These are phyloP conservation scores for Dichotomopilus funicola DNA, from an alignment of 2,329 filamentous ascomycete species.

Conservation along the genomic window DNA sequence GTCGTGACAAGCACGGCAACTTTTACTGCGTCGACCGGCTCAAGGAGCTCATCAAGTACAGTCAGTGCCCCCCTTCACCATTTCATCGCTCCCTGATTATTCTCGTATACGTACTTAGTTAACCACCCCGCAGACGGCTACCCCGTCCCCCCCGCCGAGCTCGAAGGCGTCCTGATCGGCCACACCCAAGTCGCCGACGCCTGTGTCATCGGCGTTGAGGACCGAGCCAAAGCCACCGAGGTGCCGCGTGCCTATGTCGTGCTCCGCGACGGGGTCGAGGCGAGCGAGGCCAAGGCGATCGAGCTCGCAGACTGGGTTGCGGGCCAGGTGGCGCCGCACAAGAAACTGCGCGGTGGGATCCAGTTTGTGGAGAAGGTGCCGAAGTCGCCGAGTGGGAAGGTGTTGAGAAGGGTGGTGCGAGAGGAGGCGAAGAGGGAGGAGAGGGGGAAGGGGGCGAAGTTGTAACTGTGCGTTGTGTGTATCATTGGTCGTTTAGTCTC, in stretches of 20 bases:
- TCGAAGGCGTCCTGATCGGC: constrained; percentile 44
- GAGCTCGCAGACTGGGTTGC: constrained; percentile 36
- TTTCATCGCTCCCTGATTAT: neutral
- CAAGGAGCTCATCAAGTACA: constrained; percentile 60
- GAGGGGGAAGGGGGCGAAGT: constrained; percentile 34
- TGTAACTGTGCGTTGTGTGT: constrained; percentile 26
- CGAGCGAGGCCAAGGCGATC: constrained; percentile 32
- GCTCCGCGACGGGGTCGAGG: constrained; percentile 33
- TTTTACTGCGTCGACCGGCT: constrained; percentile 87
- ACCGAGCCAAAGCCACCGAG: constrained; percentile 57
- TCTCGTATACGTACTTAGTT: too few relatives aligned
- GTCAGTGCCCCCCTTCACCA: constrained; percentile 31
- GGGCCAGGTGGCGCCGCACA: constrained; percentile 42
- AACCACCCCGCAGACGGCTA: constrained; percentile 50
- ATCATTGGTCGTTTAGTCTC: neutral
- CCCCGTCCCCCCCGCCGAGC: constrained; percentile 62
- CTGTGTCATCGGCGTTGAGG: constrained; percentile 57
- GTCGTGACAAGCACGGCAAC: constrained; percentile 69
- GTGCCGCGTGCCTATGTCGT: constrained; percentile 63
- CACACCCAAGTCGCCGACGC: constrained; percentile 46
- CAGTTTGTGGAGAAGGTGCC: constrained; percentile 61
- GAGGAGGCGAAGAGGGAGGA: constrained; percentile 34
- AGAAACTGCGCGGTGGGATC: constrained; percentile 66
- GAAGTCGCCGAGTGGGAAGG: constrained; percentile 58
- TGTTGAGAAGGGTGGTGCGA: constrained; percentile 38